Base-by-base conservation (phyloP, 2,329 filamentous ascomycete species). In the Stagonosporopsis cucurbitacearum region DNA sequence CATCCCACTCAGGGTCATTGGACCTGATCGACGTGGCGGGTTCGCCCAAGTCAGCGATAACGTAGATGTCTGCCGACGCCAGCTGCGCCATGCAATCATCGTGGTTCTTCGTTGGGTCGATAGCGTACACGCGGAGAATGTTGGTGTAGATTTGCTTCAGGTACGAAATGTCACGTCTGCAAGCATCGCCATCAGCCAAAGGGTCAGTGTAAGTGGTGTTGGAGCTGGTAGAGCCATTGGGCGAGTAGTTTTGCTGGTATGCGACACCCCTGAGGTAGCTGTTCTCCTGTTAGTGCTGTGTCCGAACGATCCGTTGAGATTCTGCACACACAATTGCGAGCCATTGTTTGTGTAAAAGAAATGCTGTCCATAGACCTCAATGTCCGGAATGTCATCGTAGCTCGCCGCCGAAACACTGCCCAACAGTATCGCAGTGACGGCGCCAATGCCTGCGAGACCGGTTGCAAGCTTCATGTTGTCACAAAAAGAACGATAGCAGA, bases 311-410 rank as follows among this genome's bases (percentile, higher is more conserved):
- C 5, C 37, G 28, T 11, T 22, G 11, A 11, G 32, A 20, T 19
- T 12, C 26, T 40, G 42, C 28, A 23, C 69, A 23, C 66, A 72
- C 64, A 90, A 91, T 79, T 91, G 85, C 32, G 87, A 89, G 65
- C 88, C 88, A 74, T 89, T 90, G 78, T 89, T 91, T 73, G 90
- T 84, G 82, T 91, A 94, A 84, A 96, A 97, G 83, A 96, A 93
- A 79, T 95, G 92, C 75, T 86, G 86, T 67, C 91, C 88, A 85
- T 88, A 70, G 52, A 64, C 66, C 54, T 74, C 67, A 37, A 70
- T 64, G 20, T 64, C 65, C 8, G 71, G 66, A 40, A 74, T 74
- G 44, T 64, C 59, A 42, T 72, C 65, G 57, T 68, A 74, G 50
- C 71, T 74, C 37, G 68, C 66, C 3, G 67, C 67, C 22, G 57